Evolutionary conservation across 495 filamentous ascomycete genomes (phyloP), one percentile per base, ranked within the genome.

Genomic region (Aspergillus kassunensis): DNA sequence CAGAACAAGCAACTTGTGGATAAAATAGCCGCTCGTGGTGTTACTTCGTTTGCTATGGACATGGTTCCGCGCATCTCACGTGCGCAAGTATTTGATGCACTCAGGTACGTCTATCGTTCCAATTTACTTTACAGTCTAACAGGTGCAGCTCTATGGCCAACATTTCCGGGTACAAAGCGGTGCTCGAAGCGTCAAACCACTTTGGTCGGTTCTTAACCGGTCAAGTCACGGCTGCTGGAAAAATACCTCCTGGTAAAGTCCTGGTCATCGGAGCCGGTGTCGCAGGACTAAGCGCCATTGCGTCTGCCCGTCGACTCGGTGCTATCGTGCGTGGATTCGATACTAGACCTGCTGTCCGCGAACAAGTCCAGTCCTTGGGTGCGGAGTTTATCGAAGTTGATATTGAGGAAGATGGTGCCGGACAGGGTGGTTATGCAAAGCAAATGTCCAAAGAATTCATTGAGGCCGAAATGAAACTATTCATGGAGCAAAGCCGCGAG

Each of bases 391-490:
- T 92, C 56, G 88, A 91, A 63, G 88, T 92, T 18, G 85, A 89
- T 25, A 73, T 92, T n/a, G 64, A 90, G 51, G 88, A 92, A 66
- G 88, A 91, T 51, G 88, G 88, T 12, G 78, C 85, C n/a, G 88
- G 88, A 2, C 78, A 84, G 13, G 88, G 88, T 18, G 88, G 88
- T 10, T 92, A 92, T 53, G 87, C 85, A 30, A 92, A 92, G 57
- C 86, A 88, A 60, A 92, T 92, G 88, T 90, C 87, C 45, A 87
- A 88, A 56, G 88, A 90, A 63, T 92, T 92, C 63, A 88, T 89
- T 62, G 88, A 87, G 52, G 88, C 88, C 7, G 88, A 92, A 61
- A 91, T 90, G 88, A 89, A 86, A 64, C 75, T 92, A 21, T 92
- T 92, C 59, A 81, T 85, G 59, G 84, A 90, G 58, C 88, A 91